Base-by-base conservation (phyloP, 2,329 filamentous ascomycete species). In the Septoria petroselini region DNA sequence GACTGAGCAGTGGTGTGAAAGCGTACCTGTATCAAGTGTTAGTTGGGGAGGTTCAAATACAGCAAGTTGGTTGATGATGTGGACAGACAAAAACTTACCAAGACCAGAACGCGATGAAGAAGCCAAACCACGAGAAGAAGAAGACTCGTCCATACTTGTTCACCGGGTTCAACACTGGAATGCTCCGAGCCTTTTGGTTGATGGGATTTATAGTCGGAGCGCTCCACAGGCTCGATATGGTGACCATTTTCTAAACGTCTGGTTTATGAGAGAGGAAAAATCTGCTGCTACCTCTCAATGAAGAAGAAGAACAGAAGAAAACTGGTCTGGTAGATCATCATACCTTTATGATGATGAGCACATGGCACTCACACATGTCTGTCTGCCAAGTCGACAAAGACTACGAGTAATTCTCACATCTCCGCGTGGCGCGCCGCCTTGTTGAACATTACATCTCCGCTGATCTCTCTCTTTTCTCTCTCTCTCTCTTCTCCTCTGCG, bases 121-220 rank as follows among this genome's bases (percentile, higher is more conserved):
- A 93, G 2, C 87, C 86, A 37, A 89, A 77, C 82, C 87, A 93
- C 1, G 86, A 86, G 71, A 95, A 94, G 74, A 91, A 88, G 70
- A 94, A 95, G 0, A 93, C 88, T 6, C 88, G 79, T 27, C 88
- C 89, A 74, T 95, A 89, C 59, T 82, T 73, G 67, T 93, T 78
- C 60, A 91, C 65, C 0, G 85, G 80, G 66, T 95, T 95, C 54
- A 95, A 72, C 15, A 88, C 68, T 0, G 90, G 90, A 40, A 95
- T 81, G 0, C 86, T 86, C 53, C 79, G 81, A 44, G 89, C 89
- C 68, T 95, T 95, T 50, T 79, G 78, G 72, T 85, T 95, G 72
- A 88, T 78, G 8, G 89, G 88, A 67, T 95, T 94, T 71, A 93
- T 73, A 65, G 85, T 80, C 35, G 88, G 88, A 31, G 81, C 76